Evolutionary conservation across 225 moss, liverwort and hornwort genomes (phyloP), one percentile per base, ranked within the genome.

Genomic region (Sphagnum contortum): DNA sequence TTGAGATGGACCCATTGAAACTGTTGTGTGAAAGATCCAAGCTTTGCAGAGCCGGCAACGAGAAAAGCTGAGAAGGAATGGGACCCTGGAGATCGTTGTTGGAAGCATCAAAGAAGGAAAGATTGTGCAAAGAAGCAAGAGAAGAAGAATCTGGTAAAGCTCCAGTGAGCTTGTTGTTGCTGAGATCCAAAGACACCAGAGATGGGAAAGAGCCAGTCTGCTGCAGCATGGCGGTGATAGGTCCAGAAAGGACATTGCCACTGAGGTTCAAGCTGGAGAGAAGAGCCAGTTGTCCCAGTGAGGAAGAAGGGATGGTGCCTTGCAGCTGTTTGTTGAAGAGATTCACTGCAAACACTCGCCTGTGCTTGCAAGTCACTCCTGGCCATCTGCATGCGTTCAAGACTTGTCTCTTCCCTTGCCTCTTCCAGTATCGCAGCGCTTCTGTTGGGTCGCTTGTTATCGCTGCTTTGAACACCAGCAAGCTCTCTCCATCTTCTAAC

Each of bases 401-500:
- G 44, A 48, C 0, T 62, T 84, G 84, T 0, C 66, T 75, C 68
- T 2, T 69, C 45, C 84, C 84, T 48, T 73, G 72, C 8, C 74
- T 80, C 50, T 84, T 84, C 84, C 84, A 84, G 62, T 78, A 84
- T 9, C 60, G 70, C 47, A 75, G 75, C 14, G 51, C 73, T 45
- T 78, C 78, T 0, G 57, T 50, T 1, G 84, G 80, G 44, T 84
- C 84, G 2, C 66, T 72, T 6, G 73, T 78, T 3, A 84, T 57
- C 51, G 78, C 63, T 44, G 75, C 84, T 64, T 84, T 84, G 50
- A 84, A 59, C 2, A 63, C 69, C 0, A 81, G 11, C 50, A 84
- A 69, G 4, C 74, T 75, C 0, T 78, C 77, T 0, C 77, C 77
- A 56, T 84, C 84, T 68, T 84, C 84, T 3, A 69, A 5, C 62